These are phyloP conservation scores for Lasiodiplodia sp. DNA, from an alignment of 2,329 filamentous ascomycete genomes.

Conservation along the genomic window DNA sequence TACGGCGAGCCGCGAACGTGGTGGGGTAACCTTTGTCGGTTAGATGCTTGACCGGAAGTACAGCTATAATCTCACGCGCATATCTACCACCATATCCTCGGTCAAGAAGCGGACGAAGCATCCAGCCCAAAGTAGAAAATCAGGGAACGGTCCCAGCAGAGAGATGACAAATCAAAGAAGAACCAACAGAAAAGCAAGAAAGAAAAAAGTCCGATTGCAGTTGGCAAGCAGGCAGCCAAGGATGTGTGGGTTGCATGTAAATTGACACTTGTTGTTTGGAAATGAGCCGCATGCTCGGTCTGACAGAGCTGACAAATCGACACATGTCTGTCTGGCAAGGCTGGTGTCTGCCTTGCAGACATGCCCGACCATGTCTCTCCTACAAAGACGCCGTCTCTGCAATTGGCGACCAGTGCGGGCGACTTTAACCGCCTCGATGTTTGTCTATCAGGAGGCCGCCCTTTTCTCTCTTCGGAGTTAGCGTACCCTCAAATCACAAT, in stretches of 20 bases:
- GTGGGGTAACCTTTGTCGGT: no score
- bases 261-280: neutral
- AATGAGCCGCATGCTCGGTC: neutral
- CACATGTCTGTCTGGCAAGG: neutral
- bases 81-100: neutral
- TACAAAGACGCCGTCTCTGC: neutral
- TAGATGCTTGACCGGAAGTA: no score
- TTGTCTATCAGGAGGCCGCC: no score
- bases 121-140: neutral
- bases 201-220: neutral
- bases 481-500: no score
- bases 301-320: neutral
- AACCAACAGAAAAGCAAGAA: neutral
- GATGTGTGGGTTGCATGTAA: neutral
- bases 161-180: neutral
- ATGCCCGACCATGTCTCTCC: neutral
- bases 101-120: neutral
- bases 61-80: neutral
- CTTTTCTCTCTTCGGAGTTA: no score
- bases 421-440: no score
- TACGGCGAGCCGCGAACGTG: no score
- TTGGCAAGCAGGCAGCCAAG: neutral
- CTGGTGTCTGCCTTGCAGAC: neutral
- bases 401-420: neutral
- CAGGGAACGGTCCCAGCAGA: neutral